Conservation (phyloP, 2,329 filamentous ascomycete genomes). For the Ceratocystis albifundus region DNA sequence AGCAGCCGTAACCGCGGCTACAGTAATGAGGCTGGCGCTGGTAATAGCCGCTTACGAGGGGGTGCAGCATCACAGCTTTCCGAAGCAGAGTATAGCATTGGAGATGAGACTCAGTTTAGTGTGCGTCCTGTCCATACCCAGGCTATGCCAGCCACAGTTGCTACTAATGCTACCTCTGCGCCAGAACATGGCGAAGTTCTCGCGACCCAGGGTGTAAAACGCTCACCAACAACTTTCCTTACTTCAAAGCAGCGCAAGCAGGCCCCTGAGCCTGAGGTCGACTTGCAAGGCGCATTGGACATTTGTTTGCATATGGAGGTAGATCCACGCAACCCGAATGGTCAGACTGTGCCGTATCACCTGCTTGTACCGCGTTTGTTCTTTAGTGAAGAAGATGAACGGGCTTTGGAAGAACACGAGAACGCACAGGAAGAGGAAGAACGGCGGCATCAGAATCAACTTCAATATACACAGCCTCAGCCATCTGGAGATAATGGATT, state of each 20-base stretch:
- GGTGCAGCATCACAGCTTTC: slow-evolving; percentile 31
- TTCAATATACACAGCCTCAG: slow-evolving; percentile 21
- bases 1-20: slow-evolving; percentile 30
- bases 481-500: not conserved
- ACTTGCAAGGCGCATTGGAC: slow-evolving; percentile 74
- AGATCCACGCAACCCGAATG: slow-evolving; percentile 70
- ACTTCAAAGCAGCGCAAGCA: slow-evolving; percentile 47
- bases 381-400: slow-evolving; percentile 41
- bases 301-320: slow-evolving; percentile 85
- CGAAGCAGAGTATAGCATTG: slow-evolving; percentile 39
- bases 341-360: slow-evolving; percentile 77
- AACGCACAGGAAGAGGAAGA: slow-evolving; percentile 18
- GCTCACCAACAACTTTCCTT: slow-evolving; percentile 54
- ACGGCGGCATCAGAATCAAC: slow-evolving; percentile 23
- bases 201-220: slow-evolving; percentile 42
- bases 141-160: slow-evolving; percentile 19
- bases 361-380: slow-evolving; percentile 70
- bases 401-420: slow-evolving; percentile 24
- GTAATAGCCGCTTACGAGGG: slow-evolving; percentile 30
- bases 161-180: not conserved
- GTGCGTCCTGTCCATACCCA: slow-evolving; percentile 30
- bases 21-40: slow-evolving; percentile 17
- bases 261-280: slow-evolving; percentile 48
- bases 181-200: not conserved
- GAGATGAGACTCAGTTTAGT: slow-evolving; percentile 48